Percentiles rank a stretch among this genome's conserved stretches.
Evolutionary conservation across 1,139 yeast genomes (phyloP).

Genomic region (Arxiozyma telluris): DNA sequence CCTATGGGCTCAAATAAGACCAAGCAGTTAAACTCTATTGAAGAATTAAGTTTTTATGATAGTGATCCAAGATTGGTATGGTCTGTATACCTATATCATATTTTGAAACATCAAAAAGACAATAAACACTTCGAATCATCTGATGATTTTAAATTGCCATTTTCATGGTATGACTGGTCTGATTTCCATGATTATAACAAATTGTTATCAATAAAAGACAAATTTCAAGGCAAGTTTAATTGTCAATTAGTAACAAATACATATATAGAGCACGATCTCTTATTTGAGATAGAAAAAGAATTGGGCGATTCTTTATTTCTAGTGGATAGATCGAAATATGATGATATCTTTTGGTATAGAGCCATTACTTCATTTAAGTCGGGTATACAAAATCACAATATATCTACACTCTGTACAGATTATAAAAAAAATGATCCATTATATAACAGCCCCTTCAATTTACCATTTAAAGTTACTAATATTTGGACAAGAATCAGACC

Average conservation of each 20-base stretch:
- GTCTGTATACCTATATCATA: constrained; percentile 15
- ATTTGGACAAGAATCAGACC: constrained; percentile 18
- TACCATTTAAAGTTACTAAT: constrained; percentile 15
- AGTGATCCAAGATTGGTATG: constrained; percentile 23
- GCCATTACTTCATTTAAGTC: constrained; percentile 4
- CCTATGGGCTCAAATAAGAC: constrained; percentile 13
- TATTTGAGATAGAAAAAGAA: constrained; percentile 11
- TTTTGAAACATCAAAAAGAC: constrained; percentile 4
- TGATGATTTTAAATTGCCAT: constrained; percentile 9
- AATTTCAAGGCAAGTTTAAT: constrained; percentile 7
- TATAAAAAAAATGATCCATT: neutral
- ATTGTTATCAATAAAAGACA: constrained; percentile 11
- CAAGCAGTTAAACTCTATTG: constrained; percentile 8
- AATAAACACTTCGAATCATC: neutral
- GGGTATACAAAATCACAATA: neutral
- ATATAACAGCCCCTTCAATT: constrained; percentile 5
- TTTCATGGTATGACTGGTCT: constrained; percentile 27
- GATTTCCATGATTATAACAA: constrained; percentile 21
- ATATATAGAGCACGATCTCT: constrained; percentile 9
- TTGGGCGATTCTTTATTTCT: constrained; percentile 10
- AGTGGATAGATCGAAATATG: constrained; percentile 11
- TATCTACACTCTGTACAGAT: constrained; percentile 3
- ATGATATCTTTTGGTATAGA: constrained; percentile 13
- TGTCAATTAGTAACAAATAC: constrained; percentile 14
- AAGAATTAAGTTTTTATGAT: constrained; percentile 18